A percentile compares a stretch with the other conserved stretches of the same genome.
Conservation (phyloP, 257 asterid genomes). For the Schizonepeta tenuifolia region DNA sequence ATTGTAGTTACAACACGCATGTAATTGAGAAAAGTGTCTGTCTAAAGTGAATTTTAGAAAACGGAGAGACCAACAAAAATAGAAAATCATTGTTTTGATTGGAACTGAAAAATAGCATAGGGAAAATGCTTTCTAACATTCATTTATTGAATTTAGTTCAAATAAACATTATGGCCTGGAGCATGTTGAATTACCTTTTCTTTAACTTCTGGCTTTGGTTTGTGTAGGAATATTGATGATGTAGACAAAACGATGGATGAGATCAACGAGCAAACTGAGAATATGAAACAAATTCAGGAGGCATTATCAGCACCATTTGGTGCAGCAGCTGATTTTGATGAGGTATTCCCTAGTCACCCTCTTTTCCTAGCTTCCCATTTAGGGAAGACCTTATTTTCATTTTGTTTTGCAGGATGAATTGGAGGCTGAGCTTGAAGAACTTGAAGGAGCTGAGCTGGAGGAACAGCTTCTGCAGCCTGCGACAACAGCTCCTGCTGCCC, state of each 20-base stretch:
- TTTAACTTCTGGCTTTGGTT: constrained; percentile 20
- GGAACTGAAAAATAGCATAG: background rate
- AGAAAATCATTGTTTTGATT: background rate
- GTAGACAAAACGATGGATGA: constrained; percentile 80
- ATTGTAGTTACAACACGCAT: constrained; percentile 24
- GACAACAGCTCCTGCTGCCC: constrained; percentile 59
- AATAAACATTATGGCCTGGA: background rate
- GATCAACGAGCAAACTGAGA: constrained; percentile 73
- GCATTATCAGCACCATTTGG: constrained; percentile 67
- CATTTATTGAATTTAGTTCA: background rate
- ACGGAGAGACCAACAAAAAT: no score
- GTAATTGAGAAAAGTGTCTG: background rate
- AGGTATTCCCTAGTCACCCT: constrained; percentile 38
- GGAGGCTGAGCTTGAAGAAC: constrained; percentile 75
- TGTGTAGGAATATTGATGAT: constrained; percentile 59
- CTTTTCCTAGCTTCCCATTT: background rate
- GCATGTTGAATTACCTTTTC: background rate
- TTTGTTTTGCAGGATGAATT: constrained; percentile 54
- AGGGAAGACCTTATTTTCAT: background rate
- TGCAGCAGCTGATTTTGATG: constrained; percentile 70
- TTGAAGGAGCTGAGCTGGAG: constrained; percentile 68
- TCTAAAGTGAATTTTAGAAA: background rate
- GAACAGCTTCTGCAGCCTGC: constrained; percentile 71
- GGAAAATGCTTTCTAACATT: background rate
- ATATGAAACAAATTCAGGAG: constrained; percentile 68